Conservation (phyloP, 176 grass and related monocot genomes). For the Avena sativa region DNA sequence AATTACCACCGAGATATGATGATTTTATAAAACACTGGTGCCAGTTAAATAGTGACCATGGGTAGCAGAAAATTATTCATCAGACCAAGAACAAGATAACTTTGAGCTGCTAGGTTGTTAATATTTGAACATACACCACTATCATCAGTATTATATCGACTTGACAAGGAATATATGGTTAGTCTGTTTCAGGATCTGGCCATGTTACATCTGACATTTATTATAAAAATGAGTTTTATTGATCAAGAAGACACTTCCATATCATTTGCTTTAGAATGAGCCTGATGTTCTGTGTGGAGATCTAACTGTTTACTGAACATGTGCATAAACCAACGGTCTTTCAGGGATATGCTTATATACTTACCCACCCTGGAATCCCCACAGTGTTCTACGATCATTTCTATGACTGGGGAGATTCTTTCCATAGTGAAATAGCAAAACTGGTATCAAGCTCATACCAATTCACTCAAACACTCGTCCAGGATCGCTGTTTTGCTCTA, state of each 20-base stretch:
- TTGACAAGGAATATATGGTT: not conserved
- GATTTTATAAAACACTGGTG: not conserved
- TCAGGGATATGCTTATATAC: slow-evolving; percentile 97
- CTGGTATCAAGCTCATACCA: slow-evolving; percentile 59
- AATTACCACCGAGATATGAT: not conserved
- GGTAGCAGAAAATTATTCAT: not conserved
- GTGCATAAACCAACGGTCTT: slow-evolving; percentile 25
- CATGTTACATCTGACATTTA: not conserved
- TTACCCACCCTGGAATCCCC: slow-evolving; percentile 95
- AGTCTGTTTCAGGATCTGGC: not conserved
- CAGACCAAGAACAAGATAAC: not conserved
- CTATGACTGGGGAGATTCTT: slow-evolving; percentile 64
- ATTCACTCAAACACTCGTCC: not conserved
- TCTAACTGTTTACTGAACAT: not conserved
- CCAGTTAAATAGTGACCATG: not conserved
- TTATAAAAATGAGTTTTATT: not conserved
- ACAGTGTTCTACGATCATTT: slow-evolving; percentile 93
- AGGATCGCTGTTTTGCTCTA: not conserved
- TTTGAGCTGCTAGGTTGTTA: not conserved
- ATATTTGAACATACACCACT: not conserved
- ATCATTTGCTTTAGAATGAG: slow-evolving; percentile 12
- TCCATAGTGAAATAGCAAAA: slow-evolving; percentile 72
- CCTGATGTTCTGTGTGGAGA: not conserved
- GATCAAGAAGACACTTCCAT: not conserved
- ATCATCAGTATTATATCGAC: not conserved